phyloP scores from a whole-genome alignment of 73 alveolate species.

The Tetrahymena thermophila region DNA sequence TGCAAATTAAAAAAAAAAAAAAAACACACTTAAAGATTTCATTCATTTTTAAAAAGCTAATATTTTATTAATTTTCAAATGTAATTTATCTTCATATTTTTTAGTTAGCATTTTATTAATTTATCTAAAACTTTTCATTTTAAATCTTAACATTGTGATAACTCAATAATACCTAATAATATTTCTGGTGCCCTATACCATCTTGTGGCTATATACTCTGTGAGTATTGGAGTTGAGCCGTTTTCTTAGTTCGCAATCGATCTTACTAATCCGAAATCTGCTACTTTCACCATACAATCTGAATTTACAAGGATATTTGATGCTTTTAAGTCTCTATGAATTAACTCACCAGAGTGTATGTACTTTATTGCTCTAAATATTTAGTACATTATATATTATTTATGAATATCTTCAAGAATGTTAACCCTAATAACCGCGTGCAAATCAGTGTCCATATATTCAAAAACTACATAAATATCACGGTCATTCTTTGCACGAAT shows the following conservation, averaged over 20 bases:
- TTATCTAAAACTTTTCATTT: background rate
- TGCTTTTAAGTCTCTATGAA: slow-evolving; percentile 87
- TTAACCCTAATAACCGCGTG: slow-evolving; percentile 72
- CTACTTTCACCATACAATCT: slow-evolving; percentile 81
- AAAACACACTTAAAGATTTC: background rate
- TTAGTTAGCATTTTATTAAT: background rate
- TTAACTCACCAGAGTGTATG: slow-evolving; percentile 71
- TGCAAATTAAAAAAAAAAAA: background rate
- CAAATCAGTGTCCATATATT: slow-evolving; percentile 81
- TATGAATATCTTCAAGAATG: slow-evolving; percentile 67
- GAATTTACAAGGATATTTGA: slow-evolving; percentile 71
- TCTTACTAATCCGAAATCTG: slow-evolving; percentile 89
- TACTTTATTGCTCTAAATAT: slow-evolving; percentile 63
- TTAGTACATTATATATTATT: slow-evolving; percentile 55
- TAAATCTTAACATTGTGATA: too few relatives aligned
- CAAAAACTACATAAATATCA: slow-evolving; percentile 70
- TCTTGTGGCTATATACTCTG: slow-evolving; percentile 89
- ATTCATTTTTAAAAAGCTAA: background rate
- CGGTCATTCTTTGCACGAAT: slow-evolving; percentile 56
- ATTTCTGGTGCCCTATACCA: slow-evolving; percentile 95
- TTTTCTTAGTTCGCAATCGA: slow-evolving; percentile 55
- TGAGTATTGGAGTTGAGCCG: slow-evolving; percentile 66
- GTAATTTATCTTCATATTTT: background rate
- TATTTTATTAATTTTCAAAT: background rate
- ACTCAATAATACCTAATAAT: slow-evolving; percentile 13